These are phyloP conservation scores for Copromyces sp. DNA, from an alignment of 495 filamentous ascomycete species.

Conservation along the genomic window DNA sequence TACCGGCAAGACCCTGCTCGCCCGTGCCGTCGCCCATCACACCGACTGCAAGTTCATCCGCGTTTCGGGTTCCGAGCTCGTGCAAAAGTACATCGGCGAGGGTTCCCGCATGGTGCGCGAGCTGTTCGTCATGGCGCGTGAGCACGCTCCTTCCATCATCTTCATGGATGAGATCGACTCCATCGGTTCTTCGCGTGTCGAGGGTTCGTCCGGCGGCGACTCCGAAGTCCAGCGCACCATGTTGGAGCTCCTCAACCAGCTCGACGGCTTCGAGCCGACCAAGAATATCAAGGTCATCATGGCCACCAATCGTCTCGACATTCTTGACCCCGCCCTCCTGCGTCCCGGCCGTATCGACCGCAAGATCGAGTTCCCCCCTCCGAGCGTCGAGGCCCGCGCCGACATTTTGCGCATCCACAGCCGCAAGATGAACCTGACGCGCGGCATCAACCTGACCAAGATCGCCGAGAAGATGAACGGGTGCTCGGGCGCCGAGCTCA, in stretches of 20 bases:
- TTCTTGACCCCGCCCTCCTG: constrained; percentile 88
- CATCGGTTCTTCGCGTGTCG: constrained; percentile 93
- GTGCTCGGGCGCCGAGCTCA: constrained; percentile 92
- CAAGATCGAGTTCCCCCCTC: constrained; percentile 98
- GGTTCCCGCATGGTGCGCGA: constrained; percentile 97
- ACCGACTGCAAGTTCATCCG: constrained; percentile 98
- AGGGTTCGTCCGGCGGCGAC: constrained; percentile 88
- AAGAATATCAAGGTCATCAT: constrained; percentile 99
- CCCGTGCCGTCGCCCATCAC: constrained; percentile 93
- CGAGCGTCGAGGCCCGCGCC: constrained; percentile 91
- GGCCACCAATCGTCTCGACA: constrained; percentile 97
- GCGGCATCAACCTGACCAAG: constrained; percentile 95
- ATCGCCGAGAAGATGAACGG: constrained; percentile 99
- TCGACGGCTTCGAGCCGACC: constrained; percentile 98
- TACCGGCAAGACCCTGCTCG: constrained; percentile 93
- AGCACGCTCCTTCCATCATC: constrained; percentile 99
- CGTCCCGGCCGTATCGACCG: constrained; percentile 94
- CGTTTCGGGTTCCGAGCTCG: constrained; percentile 89
- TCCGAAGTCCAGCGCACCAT: constrained; percentile 99
- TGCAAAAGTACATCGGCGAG: constrained; percentile 99
- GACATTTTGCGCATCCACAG: constrained; percentile 97
- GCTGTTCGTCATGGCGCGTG: constrained; percentile 96
- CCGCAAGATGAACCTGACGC: constrained; percentile 94
- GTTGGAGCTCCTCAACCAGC: constrained; percentile 94
- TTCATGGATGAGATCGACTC: constrained; percentile 99